phyloP scores from a whole-genome alignment of 345 rosid genomes.

The Isatis tinctoria region DNA sequence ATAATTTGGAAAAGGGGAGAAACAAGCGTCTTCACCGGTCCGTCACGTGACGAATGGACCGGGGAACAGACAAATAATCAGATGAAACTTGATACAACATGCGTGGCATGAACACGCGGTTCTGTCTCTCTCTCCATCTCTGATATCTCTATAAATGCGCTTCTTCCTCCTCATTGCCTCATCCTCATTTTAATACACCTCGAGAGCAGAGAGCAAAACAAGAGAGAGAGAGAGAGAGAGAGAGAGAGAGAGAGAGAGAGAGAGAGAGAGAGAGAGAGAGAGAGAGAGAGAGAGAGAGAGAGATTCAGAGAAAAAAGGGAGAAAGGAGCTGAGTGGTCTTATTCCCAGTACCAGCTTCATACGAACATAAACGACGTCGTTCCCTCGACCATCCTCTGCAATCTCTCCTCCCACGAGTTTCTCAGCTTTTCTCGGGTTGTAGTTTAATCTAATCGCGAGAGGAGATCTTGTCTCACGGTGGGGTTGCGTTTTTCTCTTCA shows the following conservation, averaged over 20 bases:
- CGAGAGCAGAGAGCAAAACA: background rate
- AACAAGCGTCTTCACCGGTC: constrained; percentile 20
- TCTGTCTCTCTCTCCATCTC: background rate
- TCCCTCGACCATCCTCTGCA: constrained; percentile 7
- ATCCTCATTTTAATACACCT: background rate
- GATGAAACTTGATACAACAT: constrained; percentile 15
- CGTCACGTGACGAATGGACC: constrained; percentile 33
- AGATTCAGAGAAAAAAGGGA: constrained; percentile 7
- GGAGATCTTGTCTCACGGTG: constrained; percentile 19
- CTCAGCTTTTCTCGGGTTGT: constrained; percentile 14
- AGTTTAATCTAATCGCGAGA: background rate
- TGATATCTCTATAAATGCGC: constrained; percentile 22
- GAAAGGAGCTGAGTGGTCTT: constrained; percentile 26
- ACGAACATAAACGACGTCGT: constrained; percentile 19
- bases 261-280: background rate
- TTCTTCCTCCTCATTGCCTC: constrained; percentile 7
- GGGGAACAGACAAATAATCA: constrained; percentile 8
- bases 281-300: constrained; percentile 16
- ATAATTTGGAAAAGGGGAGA: constrained; percentile 4
- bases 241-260: background rate
- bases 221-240: background rate
- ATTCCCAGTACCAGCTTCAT: constrained; percentile 18
- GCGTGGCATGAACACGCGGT: constrained; percentile 33
- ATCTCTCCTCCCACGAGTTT: constrained; percentile 24
- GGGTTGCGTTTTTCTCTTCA: background rate